phyloP scores from a whole-genome alignment of 176 grass and related monocot genomes.

The Ampelocalamus luodianensis region DNA sequence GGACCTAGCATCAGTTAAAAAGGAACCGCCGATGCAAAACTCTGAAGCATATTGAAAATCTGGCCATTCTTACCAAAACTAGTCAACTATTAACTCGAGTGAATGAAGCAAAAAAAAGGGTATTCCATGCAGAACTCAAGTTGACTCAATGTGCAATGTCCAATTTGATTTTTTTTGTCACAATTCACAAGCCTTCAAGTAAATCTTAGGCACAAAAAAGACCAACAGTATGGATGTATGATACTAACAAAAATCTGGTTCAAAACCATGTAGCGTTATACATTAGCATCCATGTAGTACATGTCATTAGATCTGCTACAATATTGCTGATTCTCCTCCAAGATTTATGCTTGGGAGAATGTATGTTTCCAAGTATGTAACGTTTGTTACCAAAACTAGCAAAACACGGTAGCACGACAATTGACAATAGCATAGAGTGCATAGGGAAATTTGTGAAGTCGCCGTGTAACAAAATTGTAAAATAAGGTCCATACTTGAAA shows the following conservation, averaged over 20 bases:
- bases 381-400: constrained; percentile 3
- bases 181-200: not conserved
- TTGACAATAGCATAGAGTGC: not conserved
- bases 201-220: not conserved
- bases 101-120: not conserved
- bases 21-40: not conserved
- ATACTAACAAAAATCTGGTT: not conserved
- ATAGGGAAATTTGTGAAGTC: not conserved
- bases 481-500: not conserved
- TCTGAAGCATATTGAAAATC: constrained; percentile 18
- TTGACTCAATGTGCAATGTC: not conserved
- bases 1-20: not conserved
- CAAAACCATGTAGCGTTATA: not conserved
- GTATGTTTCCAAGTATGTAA: constrained; percentile 3
- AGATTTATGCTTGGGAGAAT: constrained; percentile 7
- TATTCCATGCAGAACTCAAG: constrained; percentile 8
- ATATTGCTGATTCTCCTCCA: not conserved
- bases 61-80: not conserved
- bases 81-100: not conserved
- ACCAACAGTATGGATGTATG: not conserved
- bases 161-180: not conserved
- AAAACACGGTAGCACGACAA: not conserved
- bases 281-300: not conserved
- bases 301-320: not conserved
- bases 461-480: not conserved